Evolutionary conservation across 441 rosid species (phyloP), one percentile per base, ranked within the genome.

Genomic region (Metrosideros polymorpha): DNA sequence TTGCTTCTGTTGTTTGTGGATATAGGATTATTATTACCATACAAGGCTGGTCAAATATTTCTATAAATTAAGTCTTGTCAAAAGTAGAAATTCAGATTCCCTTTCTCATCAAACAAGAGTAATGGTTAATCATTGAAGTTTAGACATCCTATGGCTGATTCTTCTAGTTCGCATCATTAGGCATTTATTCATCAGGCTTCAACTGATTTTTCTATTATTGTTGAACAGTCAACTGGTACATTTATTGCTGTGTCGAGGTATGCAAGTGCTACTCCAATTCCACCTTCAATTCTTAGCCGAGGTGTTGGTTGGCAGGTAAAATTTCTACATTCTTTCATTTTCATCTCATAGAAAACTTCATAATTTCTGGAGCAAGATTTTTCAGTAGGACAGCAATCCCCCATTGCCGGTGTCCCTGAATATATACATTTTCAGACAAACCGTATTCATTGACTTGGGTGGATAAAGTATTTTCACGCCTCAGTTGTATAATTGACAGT

Each of bases 291-390:
- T 85, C 84, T 95, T 84, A 92, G 97, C 88, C 95, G 96, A 66
- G 98, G 97, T 42, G 87, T 90, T 86, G 98, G 98, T 84, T 94
- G 98, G 98, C 93, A 92, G 96, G 98, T 95, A 90, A 35, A 43
- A 54, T 85, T 35, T 39, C n/a, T 22, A 47, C 12, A 59, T 49
- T 30, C 43, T 54, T 56, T 43, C 57, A n/a, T 14, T 32, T 47
- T 77, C 83, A 54, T 39, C 75, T 54, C 1, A 24, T n/a, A 25
- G 29, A 0, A 75, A 32, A 24, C 32, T 85, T 8, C 84, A 59
- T 71, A 30, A 24, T 49, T 52, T 32, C 79, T 71, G 47, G 1
- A 5, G 79, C 22, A 22, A 35, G 79, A 71, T 22, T 71, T 71
- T 22, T 39, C 79, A 19, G 15, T 71, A 42, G 79, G 79, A 71